Evolutionary conservation across 2,329 filamentous ascomycete genomes (phyloP), one percentile per base, ranked within the genome.

Genomic region (Curvularia sp.): DNA sequence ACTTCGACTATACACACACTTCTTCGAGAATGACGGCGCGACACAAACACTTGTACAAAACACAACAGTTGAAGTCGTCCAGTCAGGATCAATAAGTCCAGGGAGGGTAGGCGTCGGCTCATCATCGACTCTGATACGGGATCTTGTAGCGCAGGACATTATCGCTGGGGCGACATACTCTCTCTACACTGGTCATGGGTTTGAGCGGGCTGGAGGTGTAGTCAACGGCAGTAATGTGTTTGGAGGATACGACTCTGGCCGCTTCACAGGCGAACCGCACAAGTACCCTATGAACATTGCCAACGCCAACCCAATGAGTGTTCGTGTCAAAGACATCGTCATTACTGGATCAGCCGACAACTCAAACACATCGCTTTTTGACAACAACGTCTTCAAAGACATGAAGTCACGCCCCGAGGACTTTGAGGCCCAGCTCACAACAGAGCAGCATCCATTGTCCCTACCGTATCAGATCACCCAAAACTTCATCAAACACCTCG

Each of bases 171-270:
- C 73, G 30, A 80, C 79, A 26, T 80, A 78, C 60, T 77, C 78
- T 8, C 68, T 81, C 4, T 81, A 80, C 61, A 76, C 80, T 44
- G 79, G 79, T 2, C 75, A 78, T 49, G 75, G 75, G 24, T 78
- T 79, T 60, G 73, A 77, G 39, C 73, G 77, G 31, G 77, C 78
- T 1, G 77, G 76, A 15, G 79, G 79, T 15, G 64, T 57, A 2
- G 71, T 79, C 26, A 81, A 80, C 53, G 79, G 79, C 26, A 78
- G 75, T 57, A 77, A 79, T 38, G 74, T 75, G 3, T 77, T 80
- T 38, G 79, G 79, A n/a, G 79, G 79, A 22, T 81, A 78, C 59
- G 79, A 81, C 61, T 75, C 78, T 12, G 77, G 77, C 24, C 76
- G 79, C 20, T 80, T 81, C 58, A 72, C 69, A 1, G 77, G 75